These are phyloP conservation scores for Penicillium sp. DNA, from an alignment of 2,329 filamentous ascomycete species.

Conservation along the genomic window DNA sequence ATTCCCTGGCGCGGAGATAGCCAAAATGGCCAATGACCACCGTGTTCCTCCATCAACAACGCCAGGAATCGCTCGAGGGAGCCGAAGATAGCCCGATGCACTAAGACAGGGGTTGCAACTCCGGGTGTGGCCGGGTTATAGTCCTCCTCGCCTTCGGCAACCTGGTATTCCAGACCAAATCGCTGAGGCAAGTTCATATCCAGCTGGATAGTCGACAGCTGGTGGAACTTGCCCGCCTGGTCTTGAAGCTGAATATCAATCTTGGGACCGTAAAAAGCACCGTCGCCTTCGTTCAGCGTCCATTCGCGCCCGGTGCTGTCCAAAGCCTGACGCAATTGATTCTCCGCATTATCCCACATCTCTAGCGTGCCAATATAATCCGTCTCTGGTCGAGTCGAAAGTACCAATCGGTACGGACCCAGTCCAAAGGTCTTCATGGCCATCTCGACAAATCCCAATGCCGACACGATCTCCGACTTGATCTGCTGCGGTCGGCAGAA, in stretches of 20 bases:
- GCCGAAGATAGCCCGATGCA: slow-evolving; percentile 81
- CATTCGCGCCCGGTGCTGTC: slow-evolving; percentile 66
- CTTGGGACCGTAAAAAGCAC: slow-evolving; percentile 89
- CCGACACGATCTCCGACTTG: slow-evolving; percentile 69
- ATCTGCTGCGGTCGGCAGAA: slow-evolving; percentile 81
- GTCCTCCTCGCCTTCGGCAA: slow-evolving; percentile 42
- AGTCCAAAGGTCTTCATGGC: slow-evolving; percentile 71
- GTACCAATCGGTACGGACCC: slow-evolving; percentile 70
- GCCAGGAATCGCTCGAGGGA: slow-evolving; percentile 84
- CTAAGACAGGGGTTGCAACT: slow-evolving; percentile 70
- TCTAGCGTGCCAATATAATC: slow-evolving; percentile 74
- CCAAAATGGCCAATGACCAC: slow-evolving; percentile 84
- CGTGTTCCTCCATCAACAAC: slow-evolving; percentile 78
- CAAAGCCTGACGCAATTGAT: slow-evolving; percentile 64
- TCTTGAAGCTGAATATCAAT: slow-evolving; percentile 84
- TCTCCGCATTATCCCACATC: slow-evolving; percentile 69
- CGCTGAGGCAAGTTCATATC: slow-evolving; percentile 86
- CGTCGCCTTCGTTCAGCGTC: slow-evolving; percentile 76
- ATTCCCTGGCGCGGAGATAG: slow-evolving; percentile 76
- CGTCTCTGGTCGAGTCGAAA: slow-evolving; percentile 75
- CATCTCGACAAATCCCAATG: slow-evolving; percentile 71
- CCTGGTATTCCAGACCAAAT: slow-evolving; percentile 74
- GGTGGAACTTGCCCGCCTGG: slow-evolving; percentile 80
- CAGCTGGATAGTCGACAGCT: slow-evolving; percentile 84
- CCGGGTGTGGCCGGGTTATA: slow-evolving; percentile 50